These are phyloP conservation scores for Diaporthe vexans DNA, from an alignment of 2,329 filamentous ascomycete genomes.

Conservation along the genomic window DNA sequence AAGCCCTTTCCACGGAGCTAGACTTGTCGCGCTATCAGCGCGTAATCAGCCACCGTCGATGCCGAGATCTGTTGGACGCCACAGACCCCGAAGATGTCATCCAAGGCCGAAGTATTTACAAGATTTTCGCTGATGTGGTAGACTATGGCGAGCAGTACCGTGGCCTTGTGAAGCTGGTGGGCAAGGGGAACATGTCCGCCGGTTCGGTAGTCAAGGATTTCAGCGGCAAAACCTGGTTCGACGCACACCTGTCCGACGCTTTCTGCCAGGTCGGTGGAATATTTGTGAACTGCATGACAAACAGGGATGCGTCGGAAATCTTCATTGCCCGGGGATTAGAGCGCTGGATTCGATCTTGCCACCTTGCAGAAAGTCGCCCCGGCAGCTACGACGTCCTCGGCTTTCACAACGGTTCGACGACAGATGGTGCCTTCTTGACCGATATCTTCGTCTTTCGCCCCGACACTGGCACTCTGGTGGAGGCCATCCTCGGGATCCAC, in stretches of 20 bases:
- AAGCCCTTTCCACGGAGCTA: no score
- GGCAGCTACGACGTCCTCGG: constrained; percentile 15
- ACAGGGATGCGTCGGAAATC: constrained; percentile 47
- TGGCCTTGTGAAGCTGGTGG: constrained; percentile 51
- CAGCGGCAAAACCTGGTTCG: constrained; percentile 42
- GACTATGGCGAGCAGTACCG: constrained; percentile 51
- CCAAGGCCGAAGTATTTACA: constrained; percentile 55
- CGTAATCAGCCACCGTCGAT: constrained; percentile 40
- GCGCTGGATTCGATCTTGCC: constrained; percentile 51
- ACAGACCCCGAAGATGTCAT: constrained; percentile 49
- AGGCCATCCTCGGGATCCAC: constrained; percentile 52
- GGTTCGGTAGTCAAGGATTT: constrained; percentile 45
- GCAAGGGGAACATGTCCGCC: constrained; percentile 48
- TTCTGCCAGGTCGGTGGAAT: constrained; percentile 56
- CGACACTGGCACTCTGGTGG: constrained; percentile 47
- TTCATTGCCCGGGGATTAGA: constrained; percentile 52
- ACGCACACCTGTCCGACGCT: constrained; percentile 48
- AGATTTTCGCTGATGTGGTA: constrained; percentile 52
- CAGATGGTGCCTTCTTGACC: constrained; percentile 40
- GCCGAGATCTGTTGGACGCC: constrained; percentile 38
- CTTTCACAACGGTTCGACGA: no score
- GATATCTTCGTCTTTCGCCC: constrained; percentile 55
- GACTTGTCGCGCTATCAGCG: no score
- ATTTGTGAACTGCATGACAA: constrained; percentile 53
- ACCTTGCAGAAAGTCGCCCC: neutral